Evolutionary conservation across 768 basidiomycete species (phyloP).

Genomic region (Lactarius quietus): DNA sequence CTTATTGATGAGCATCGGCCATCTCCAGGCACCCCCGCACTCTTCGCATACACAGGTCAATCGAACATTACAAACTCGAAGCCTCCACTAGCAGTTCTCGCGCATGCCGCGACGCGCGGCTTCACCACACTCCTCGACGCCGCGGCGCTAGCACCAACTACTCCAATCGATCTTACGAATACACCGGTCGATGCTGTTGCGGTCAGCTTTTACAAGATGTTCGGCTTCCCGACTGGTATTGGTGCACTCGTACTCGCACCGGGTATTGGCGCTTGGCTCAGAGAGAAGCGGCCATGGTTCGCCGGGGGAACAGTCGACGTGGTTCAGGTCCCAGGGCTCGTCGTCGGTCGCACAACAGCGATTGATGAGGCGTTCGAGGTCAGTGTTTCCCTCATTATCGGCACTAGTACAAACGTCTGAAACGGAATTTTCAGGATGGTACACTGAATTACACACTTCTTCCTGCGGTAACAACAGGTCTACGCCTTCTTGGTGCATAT

Average conservation of each 20-base stretch:
- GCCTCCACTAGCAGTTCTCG: constrained; percentile 58
- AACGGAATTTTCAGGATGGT: constrained; percentile 56
- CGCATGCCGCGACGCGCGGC: constrained; percentile 62
- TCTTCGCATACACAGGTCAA: constrained; percentile 75
- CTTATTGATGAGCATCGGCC: constrained; percentile 52
- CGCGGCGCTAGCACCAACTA: constrained; percentile 74
- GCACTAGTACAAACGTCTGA: not conserved
- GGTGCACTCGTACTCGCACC: constrained; percentile 57
- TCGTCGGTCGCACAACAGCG: constrained; percentile 57
- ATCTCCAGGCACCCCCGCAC: constrained; percentile 46
- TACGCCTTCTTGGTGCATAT: constrained; percentile 74
- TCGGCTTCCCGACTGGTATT: constrained; percentile 82
- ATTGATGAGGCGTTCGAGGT: constrained; percentile 80
- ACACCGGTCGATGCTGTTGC: constrained; percentile 78
- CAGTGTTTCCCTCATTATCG: constrained; percentile 18
- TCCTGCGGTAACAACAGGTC: constrained; percentile 74
- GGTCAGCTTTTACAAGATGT: constrained; percentile 87
- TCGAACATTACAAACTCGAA: constrained; percentile 82
- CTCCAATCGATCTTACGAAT: constrained; percentile 60
- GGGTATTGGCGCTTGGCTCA: constrained; percentile 60
- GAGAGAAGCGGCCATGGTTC: constrained; percentile 70
- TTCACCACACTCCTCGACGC: constrained; percentile 78
- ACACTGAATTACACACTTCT: constrained; percentile 79
- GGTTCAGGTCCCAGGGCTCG: constrained; percentile 74
- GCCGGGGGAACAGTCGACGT: constrained; percentile 80